These are phyloP conservation scores for Pythium folliculosum DNA, from an alignment of 352 stramenopile species.

Conservation along the genomic window DNA sequence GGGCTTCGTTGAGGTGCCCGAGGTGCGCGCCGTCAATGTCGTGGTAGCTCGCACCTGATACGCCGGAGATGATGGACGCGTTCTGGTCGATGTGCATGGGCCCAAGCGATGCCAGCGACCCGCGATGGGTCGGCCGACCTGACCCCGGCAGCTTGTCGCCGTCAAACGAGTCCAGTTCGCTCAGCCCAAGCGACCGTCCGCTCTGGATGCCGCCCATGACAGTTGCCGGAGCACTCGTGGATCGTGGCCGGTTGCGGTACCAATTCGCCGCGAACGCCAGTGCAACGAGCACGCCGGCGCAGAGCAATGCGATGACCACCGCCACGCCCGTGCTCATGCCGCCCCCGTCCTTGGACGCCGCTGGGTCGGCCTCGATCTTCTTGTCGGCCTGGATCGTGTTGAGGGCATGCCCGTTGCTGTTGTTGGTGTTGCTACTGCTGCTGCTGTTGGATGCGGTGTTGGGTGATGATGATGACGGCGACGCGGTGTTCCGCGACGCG, in stretches of 20 bases:
- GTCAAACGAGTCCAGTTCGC: constrained; percentile 35
- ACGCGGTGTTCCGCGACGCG: constrained; percentile 2
- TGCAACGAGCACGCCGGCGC: constrained; percentile 34
- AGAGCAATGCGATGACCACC: constrained; percentile 36
- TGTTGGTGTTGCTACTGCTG: not conserved
- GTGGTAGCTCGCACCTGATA: constrained; percentile 47
- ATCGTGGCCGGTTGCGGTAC: constrained; percentile 46
- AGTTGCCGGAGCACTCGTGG: constrained; percentile 32
- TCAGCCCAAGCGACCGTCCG: constrained; percentile 26
- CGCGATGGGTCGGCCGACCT: constrained; percentile 7
- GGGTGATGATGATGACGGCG: not conserved
- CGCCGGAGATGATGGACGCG: constrained; percentile 45
- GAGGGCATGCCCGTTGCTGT: not conserved
- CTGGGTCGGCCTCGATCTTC: not conserved
- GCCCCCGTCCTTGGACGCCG: constrained; percentile 7
- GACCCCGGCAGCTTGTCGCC: constrained; percentile 27
- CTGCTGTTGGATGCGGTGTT: not conserved
- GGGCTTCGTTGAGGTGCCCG: constrained; percentile 28
- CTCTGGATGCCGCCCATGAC: constrained; percentile 6
- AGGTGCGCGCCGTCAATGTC: constrained; percentile 33
- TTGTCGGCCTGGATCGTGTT: constrained; percentile 10
- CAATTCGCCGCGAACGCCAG: constrained; percentile 50
- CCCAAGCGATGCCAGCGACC: not conserved
- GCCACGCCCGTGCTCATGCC: constrained; percentile 36
- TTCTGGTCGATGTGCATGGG: constrained; percentile 36